A percentile compares a stretch with the other conserved stretches of the same genome.
phyloP scores from a whole-genome alignment of 2,329 filamentous ascomycete genomes.

The Pseudocercospora pini-densiflorae region DNA sequence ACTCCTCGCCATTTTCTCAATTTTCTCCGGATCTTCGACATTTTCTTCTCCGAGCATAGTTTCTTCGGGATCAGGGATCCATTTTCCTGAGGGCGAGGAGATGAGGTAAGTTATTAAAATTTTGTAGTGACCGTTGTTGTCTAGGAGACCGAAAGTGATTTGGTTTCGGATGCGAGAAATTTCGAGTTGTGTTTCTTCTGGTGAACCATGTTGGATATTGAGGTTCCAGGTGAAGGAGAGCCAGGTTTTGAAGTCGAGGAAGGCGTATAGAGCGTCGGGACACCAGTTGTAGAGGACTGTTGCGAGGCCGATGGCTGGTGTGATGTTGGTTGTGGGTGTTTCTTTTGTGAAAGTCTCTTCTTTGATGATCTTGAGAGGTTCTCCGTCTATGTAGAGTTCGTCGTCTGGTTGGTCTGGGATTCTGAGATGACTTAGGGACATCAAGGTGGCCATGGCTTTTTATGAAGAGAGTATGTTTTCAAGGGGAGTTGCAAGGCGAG shows the following conservation, averaged over 20 bases:
- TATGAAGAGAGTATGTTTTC: no score
- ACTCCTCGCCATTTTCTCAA: constrained; percentile 9
- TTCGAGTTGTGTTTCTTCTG: constrained; percentile 23
- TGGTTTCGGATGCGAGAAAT: constrained; percentile 29
- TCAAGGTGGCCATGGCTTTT: neutral
- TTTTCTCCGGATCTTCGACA: constrained; percentile 24
- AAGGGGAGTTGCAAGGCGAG: neutral
- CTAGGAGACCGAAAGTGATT: constrained; percentile 26
- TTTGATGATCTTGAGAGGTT: constrained; percentile 10
- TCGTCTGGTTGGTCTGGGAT: constrained; percentile 11
- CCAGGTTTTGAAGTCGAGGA: constrained; percentile 27
- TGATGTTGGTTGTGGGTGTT: constrained; percentile 10
- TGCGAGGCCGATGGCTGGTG: constrained; percentile 24
- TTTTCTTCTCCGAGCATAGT: constrained; percentile 34
- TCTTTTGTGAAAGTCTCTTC: constrained; percentile 1
- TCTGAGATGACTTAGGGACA: neutral
- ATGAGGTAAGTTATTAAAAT: constrained; percentile 27
- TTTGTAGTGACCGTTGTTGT: constrained; percentile 24
- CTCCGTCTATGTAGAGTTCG: constrained; percentile 6
- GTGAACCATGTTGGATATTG: constrained; percentile 7
- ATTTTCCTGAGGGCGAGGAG: constrained; percentile 4
- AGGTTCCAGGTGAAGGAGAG: constrained; percentile 31
- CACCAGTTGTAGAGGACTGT: constrained; percentile 31
- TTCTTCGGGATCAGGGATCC: constrained; percentile 23
- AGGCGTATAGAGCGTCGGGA: constrained; percentile 24